Conservation (phyloP, 164 flowering plant genomes). For the Kalanchoe fedtschenkoi region DNA sequence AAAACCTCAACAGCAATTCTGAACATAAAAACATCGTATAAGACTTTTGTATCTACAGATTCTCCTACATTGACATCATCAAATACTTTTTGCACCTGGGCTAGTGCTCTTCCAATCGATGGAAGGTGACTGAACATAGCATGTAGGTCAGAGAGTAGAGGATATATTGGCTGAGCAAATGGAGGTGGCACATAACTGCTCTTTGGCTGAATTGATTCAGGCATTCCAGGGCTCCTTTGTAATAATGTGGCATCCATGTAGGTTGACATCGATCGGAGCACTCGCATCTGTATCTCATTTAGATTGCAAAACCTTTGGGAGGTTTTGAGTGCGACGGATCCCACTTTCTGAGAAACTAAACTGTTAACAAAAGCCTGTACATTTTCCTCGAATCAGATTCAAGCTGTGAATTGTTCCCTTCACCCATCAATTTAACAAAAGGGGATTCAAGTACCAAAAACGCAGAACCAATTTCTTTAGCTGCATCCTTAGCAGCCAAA, state of each 20-base stretch:
- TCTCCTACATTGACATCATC: slow-evolving; percentile 58
- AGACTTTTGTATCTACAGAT: slow-evolving; percentile 28
- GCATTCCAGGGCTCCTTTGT: slow-evolving; percentile 6
- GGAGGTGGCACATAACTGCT: slow-evolving; percentile 46
- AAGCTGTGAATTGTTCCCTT: slow-evolving; percentile 7
- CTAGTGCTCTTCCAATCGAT: slow-evolving; percentile 53
- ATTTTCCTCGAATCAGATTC: slow-evolving; percentile 17
- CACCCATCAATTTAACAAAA: slow-evolving; percentile 14
- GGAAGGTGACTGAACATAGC: slow-evolving; percentile 54
- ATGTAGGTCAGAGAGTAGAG: slow-evolving; percentile 58
- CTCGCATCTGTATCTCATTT: slow-evolving; percentile 30
- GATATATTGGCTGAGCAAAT: slow-evolving; percentile 67
- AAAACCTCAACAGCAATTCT: slow-evolving; percentile 77
- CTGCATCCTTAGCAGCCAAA: slow-evolving; percentile 57
- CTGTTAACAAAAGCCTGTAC: slow-evolving; percentile 30
- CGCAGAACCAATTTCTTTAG: slow-evolving; percentile 57
- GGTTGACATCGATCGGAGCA: slow-evolving; percentile 38
- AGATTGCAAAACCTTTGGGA: slow-evolving; percentile 25
- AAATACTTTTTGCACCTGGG: slow-evolving; percentile 67
- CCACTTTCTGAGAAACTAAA: slow-evolving; percentile 39
- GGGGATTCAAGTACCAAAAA: slow-evolving; percentile 62
- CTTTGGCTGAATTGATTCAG: slow-evolving; percentile 20
- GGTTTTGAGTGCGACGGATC: slow-evolving; percentile 15
- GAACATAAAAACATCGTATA: slow-evolving; percentile 61
- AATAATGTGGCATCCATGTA: slow-evolving; percentile 15